Evolutionary conservation across 805 yeast genomes (phyloP).

Genomic region (Myxozyma melibiosi): DNA sequence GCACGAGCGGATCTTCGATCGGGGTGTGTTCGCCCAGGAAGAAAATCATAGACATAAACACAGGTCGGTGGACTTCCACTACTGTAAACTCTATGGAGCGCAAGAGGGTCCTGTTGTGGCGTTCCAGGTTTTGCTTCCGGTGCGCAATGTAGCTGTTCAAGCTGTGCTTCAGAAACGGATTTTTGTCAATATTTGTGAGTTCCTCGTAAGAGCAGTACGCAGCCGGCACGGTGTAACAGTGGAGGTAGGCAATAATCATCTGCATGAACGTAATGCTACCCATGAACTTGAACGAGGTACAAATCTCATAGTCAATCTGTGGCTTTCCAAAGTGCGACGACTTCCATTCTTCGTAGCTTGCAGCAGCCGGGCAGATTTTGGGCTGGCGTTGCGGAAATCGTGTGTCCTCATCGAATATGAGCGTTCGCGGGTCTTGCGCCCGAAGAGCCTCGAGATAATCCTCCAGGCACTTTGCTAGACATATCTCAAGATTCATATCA

Average conservation of each 20-base stretch:
- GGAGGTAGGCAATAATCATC: background rate
- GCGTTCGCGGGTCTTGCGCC: background rate
- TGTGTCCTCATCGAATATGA: background rate
- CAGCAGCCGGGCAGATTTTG: background rate
- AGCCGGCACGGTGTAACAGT: background rate
- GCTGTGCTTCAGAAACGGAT: background rate
- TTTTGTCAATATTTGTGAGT: background rate
- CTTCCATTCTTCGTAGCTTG: background rate
- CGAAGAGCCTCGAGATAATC: too few relatives aligned
- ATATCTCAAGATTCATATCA: background rate
- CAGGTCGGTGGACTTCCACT: background rate
- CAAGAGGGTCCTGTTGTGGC: background rate
- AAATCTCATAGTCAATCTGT: background rate
- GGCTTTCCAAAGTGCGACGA: slow-evolving; percentile 1
- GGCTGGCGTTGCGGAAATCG: background rate
- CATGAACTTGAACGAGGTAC: background rate
- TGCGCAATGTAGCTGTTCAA: background rate
- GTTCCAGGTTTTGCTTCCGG: too few relatives aligned
- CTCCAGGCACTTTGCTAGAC: background rate
- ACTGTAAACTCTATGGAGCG: background rate
- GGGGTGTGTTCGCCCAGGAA: background rate
- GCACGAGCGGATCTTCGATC: background rate
- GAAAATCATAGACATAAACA: background rate
- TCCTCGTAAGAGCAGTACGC: background rate
- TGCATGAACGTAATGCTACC: background rate